A percentile compares a stretch with the other conserved stretches of the same genome.
phyloP scores from a whole-genome alignment of 176 grass and related monocot species.

The Microstegium vimineum region DNA sequence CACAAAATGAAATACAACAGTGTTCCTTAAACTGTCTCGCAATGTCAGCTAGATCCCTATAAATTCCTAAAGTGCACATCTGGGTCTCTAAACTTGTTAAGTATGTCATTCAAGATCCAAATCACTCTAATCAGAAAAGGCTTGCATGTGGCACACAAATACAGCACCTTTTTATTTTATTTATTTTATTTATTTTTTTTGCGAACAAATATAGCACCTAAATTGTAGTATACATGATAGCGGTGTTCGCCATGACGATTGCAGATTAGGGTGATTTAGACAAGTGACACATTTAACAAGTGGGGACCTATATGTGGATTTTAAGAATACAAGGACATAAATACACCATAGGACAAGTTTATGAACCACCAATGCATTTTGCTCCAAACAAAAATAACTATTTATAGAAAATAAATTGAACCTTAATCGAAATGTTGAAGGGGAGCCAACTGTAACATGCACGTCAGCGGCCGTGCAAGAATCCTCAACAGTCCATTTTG shows the following conservation, averaged over 20 bases:
- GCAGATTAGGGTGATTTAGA: not conserved
- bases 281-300: not conserved
- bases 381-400: not conserved
- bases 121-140: not conserved
- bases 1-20: not conserved
- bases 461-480: conserved; percentile 73
- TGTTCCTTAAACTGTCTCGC: not conserved
- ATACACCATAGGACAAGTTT: not conserved
- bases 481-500: conserved; percentile 76
- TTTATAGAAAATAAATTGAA: conserved; percentile 22
- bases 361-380: not conserved
- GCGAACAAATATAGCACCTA: not conserved
- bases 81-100: not conserved
- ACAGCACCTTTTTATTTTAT: too few relatives aligned
- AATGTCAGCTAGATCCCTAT: not conserved
- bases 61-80: not conserved
- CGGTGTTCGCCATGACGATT: not conserved
- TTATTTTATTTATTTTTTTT: too few relatives aligned
- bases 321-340: not conserved
- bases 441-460: conserved; percentile 62
- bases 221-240: not conserved
- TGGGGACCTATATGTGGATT: not conserved
- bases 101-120: not conserved
- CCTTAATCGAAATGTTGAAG: conserved; percentile 82
- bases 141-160: not conserved